Evolutionary conservation across 495 filamentous ascomycete species (phyloP).

Genomic region (Tuber microsphaerosporum): DNA sequence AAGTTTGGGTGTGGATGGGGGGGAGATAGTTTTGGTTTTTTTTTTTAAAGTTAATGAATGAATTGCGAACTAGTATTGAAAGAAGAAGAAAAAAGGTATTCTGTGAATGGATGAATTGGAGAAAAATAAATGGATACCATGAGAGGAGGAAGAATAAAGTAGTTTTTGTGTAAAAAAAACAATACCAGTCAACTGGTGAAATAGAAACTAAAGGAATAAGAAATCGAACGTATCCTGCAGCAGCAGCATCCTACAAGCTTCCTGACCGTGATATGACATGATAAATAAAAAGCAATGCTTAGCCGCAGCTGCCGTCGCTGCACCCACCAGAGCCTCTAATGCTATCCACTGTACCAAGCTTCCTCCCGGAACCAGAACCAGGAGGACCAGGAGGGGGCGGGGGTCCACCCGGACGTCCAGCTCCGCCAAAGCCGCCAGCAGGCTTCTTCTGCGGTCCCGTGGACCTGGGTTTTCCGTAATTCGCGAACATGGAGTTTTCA

Average conservation of each 20-base stretch:
- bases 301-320: not conserved
- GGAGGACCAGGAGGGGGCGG: slow-evolving; percentile 8
- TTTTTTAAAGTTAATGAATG: not conserved
- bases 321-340: slow-evolving; percentile 23
- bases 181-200: not conserved
- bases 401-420: slow-evolving; percentile 11
- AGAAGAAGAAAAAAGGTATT: not conserved
- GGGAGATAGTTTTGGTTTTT: not conserved
- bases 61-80: not conserved
- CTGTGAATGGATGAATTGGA: not conserved
- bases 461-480: slow-evolving; percentile 32
- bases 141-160: not conserved
- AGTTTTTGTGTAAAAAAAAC: not conserved
- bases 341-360: slow-evolving; percentile 31
- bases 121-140: no score
- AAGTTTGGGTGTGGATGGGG: not conserved
- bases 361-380: slow-evolving; percentile 20
- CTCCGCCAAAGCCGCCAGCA: slow-evolving; percentile 11
- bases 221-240: not conserved
- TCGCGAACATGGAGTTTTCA: slow-evolving; percentile 58
- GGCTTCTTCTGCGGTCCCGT: not conserved
- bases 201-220: not conserved
- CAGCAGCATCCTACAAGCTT: not conserved
- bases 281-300: not conserved
- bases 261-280: not conserved